Base-by-base conservation (phyloP, 352 stramenopile genomes). In the Hyaloperonospora arabidopsidis region DNA sequence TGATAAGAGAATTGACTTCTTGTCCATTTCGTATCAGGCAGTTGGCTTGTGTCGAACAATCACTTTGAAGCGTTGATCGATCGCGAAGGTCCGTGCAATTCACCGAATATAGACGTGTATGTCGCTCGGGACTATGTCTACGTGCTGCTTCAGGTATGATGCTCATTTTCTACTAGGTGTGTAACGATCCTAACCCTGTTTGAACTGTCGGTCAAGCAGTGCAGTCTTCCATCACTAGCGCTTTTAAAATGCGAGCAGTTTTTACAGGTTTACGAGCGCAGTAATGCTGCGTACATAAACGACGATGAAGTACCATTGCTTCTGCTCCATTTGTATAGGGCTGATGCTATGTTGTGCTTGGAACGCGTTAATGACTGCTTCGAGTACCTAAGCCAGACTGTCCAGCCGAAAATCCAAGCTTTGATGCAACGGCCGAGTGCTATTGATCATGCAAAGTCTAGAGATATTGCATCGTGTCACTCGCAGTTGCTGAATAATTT, bases 401-500 rank as follows among this genome's bases (percentile, higher is more conserved):
- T 75, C 14, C 45, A 82, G 38, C 74, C 62, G 1, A 58, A 68
- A 36, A 49, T 75, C 2, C 22, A 52, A 57, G 53, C 50, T 5
- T 18, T 53, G n/a, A 48, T 59, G 29, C 35, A 35, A 25, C 46
- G 50, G 10, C 8, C 17, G 23, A 54, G 14, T 38, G 19, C 25
- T 15, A 15, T n/a, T 13, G 18, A 17, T 22, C 25, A 46, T 17
- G n/a, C 23, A 13, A 40, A 52, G 0, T 47, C 17, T 1, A 46
- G 45, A 46, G 76, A 87, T 44, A 22, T 85, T n/a, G 1, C 10
- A 19, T 17, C 52, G 4, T 76, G 69, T 44, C 79, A 88, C 43
- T 59, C 61, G 1, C 77, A 89, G 18, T 38, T 93, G 13, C 49
- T 91, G 5, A 90, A 90, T 59, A 94, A 94, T 54, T 41, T 92